Percentiles rank a stretch among this genome's conserved stretches.
phyloP scores from a whole-genome alignment of 2,329 filamentous ascomycete species.

The Gyromitra esculenta region DNA sequence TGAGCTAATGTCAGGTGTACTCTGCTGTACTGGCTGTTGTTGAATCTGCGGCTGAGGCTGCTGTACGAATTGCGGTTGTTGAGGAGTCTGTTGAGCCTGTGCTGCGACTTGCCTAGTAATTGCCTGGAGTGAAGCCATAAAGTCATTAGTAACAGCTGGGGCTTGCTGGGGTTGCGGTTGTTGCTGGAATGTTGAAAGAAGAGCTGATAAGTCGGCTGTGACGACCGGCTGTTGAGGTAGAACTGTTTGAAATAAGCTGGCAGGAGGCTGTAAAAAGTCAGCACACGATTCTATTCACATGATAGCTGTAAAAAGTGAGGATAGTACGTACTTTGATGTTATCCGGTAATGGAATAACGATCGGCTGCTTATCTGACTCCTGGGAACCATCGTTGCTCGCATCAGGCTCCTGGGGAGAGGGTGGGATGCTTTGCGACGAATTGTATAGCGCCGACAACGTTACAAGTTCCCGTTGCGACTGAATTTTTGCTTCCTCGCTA shows the following conservation, averaged over 20 bases:
- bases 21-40: constrained; percentile 46
- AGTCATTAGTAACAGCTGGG: constrained; percentile 45
- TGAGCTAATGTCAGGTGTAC: constrained; percentile 46
- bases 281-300: background rate
- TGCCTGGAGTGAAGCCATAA: constrained; percentile 49
- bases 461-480: constrained; percentile 52
- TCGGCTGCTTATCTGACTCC: constrained; percentile 42
- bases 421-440: constrained; percentile 52
- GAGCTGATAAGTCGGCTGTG: constrained; percentile 49
- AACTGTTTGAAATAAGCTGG: constrained; percentile 34
- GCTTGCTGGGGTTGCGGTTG: constrained; percentile 40
- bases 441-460: constrained; percentile 54
- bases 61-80: constrained; percentile 42
- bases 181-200: constrained; percentile 52
- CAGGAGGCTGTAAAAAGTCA: constrained; percentile 44
- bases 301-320: background rate
- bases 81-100: constrained; percentile 44
- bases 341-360: constrained; percentile 53
- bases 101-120: constrained; percentile 49
- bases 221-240: constrained; percentile 29
- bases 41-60: constrained; percentile 43
- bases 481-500: constrained; percentile 54
- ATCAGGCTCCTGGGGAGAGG: constrained; percentile 54
- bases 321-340: constrained; percentile 46
- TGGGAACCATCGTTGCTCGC: constrained; percentile 41